Percentiles rank a stretch among this genome's conserved stretches.
These are phyloP conservation scores for Suhomyces atakaporum DNA, from an alignment of 1,139 yeast genomes.

Conservation along the genomic window DNA sequence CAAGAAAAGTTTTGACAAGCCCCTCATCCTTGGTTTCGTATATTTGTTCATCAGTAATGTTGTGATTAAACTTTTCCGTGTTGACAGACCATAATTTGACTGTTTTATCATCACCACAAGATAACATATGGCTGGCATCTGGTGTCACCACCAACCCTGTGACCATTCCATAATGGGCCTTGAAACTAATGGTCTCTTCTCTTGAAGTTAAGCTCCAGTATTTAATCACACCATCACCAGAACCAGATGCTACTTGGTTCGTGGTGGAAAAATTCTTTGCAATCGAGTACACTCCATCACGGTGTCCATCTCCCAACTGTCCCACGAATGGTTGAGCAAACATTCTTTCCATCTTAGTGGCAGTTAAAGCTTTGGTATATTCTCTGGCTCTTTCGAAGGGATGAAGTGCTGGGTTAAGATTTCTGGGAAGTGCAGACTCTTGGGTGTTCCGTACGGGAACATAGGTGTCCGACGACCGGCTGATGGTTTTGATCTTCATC, in stretches of 20 bases:
- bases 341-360: constrained; percentile 93
- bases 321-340: constrained; percentile 98
- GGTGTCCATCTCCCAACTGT: constrained; percentile 90
- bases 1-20: constrained; percentile 71
- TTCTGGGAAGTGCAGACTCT: constrained; percentile 83
- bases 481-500: constrained; percentile 87
- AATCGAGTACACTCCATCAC: constrained; percentile 91
- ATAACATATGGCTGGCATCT: constrained; percentile 57
- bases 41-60: constrained; percentile 35
- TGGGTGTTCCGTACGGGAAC: constrained; percentile 91
- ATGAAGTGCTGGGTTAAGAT: constrained; percentile 90
- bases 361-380: constrained; percentile 90
- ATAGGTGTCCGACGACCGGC: constrained; percentile 86
- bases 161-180: constrained; percentile 90
- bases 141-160: constrained; percentile 85
- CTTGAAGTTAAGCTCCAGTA: constrained; percentile 85
- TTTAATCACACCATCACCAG: constrained; percentile 93
- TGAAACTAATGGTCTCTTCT: constrained; percentile 71
- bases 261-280: constrained; percentile 76
- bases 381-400: constrained; percentile 98
- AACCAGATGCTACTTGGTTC: constrained; percentile 82
- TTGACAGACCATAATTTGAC: constrained; percentile 77
- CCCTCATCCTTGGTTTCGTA: constrained; percentile 44
- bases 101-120: constrained; percentile 91
- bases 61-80: constrained; percentile 45